Evolutionary conservation across 345 rosid genomes (phyloP), one percentile per base, ranked within the genome.

Genomic region (Citrus hindsii): DNA sequence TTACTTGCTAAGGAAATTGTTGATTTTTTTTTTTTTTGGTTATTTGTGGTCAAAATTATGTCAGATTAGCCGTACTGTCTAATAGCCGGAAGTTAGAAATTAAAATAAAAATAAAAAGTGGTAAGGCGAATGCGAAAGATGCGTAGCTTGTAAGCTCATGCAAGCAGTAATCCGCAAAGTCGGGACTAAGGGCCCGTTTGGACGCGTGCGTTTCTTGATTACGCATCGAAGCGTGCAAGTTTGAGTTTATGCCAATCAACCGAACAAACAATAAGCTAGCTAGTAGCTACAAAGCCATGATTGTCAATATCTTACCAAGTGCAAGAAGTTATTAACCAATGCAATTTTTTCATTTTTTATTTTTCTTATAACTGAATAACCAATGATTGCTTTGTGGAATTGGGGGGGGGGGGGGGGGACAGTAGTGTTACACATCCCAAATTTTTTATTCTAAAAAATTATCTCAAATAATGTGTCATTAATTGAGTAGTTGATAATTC

Each of bases 81-180:
- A 4, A 63, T 28, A 22, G 48, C 70, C 32, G 24, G 48, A 75
- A 64, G 25, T n/a, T 53, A 5, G 24, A 24, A 32, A 42, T 5
- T 0, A 28, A 28, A 28, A 6, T 5, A 30, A 8, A 18, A 48
- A 37, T 37, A 37, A 37, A 35, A n/a, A 22, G 65, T 2, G 19
- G 3, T 14, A 70, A 38, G 61, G 13, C 6, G 67, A 65, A 3
- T 53, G 59, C 58, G 82, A 79, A 63, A 77, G 79, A 82, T 83
- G 86, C 92, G 84, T 90, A 66, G 91, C 92, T 88, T 87, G 84
- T 2, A 90, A 84, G 91, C 65, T 61, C 69, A 33, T 62, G 69
- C 75, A 77, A 77, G 21, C 9, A 4, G 1, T 9, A 7, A 7
- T 62, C 48, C 33, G 4, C 2, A 7, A 22, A 25, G 30, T 33